Evolutionary conservation across 805 yeast genomes (phyloP).

Genomic region (Candida incommunis): DNA sequence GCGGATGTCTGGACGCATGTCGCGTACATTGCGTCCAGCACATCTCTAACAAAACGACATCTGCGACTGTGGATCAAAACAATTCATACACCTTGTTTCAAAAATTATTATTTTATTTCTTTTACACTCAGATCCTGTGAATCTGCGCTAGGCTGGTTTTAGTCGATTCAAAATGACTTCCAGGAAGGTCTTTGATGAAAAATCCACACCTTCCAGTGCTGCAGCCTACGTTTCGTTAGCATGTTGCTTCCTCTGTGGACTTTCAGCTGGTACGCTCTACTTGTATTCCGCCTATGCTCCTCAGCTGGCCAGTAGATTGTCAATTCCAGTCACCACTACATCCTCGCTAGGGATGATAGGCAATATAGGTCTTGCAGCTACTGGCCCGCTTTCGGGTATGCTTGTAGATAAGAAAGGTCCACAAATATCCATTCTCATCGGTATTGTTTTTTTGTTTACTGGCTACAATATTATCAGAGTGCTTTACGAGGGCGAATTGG

Average conservation of each 20-base stretch:
- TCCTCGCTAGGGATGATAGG: slow-evolving; percentile 56
- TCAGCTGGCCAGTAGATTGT: slow-evolving; percentile 46
- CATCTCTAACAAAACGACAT: no score
- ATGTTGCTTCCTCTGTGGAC: slow-evolving; percentile 20
- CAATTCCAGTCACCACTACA: slow-evolving; percentile 46
- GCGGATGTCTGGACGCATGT: no score
- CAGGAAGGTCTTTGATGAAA: no score
- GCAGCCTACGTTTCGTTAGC: background rate
- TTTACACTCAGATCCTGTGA: no score
- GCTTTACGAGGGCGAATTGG: slow-evolving; percentile 30
- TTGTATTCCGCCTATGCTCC: slow-evolving; percentile 69
- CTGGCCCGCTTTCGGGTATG: slow-evolving; percentile 57
- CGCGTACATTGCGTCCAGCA: no score
- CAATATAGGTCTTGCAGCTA: slow-evolving; percentile 44
- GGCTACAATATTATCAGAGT: slow-evolving; percentile 45
- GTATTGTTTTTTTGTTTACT: slow-evolving; percentile 31
- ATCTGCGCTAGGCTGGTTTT: no score
- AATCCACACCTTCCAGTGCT: no score
- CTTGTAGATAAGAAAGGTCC: slow-evolving; percentile 54
- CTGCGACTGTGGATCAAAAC: no score
- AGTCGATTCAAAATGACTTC: no score
- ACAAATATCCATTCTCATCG: slow-evolving; percentile 34
- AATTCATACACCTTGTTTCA: no score
- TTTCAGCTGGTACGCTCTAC: slow-evolving; percentile 62
- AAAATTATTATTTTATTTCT: no score